These are phyloP conservation scores for Chlamydomonas eustigma DNA, from an alignment of 139 green algal species.

Conservation along the genomic window DNA sequence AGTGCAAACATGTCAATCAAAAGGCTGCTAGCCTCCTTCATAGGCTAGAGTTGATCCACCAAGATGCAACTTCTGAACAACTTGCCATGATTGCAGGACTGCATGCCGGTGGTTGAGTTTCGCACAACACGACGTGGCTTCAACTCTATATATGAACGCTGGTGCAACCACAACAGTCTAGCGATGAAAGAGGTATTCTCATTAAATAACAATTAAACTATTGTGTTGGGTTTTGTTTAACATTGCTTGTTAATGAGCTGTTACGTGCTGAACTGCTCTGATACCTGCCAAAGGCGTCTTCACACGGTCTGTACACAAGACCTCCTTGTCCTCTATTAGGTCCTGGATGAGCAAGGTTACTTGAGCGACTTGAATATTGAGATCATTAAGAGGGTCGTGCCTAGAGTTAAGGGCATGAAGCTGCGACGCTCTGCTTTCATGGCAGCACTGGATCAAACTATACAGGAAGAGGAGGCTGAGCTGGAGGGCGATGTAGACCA, in stretches of 20 bases:
- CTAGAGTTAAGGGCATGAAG: conserved; percentile 1
- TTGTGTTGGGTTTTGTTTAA: too few relatives aligned
- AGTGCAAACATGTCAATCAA: too few relatives aligned
- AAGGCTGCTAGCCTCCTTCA: neutral
- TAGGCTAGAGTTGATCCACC: too few relatives aligned
- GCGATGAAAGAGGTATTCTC: neutral
- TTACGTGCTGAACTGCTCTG: too few relatives aligned
- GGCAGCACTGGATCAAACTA: neutral
- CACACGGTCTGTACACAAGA: too few relatives aligned
- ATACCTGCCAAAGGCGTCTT: too few relatives aligned
- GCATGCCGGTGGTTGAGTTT: conserved; percentile 9
- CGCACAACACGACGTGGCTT: neutral
- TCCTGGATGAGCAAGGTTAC: conserved; percentile 6
- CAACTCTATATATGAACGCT: conserved; percentile 3
- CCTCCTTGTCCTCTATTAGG: too few relatives aligned
- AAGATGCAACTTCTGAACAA: neutral
- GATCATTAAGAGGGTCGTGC: conserved; percentile 9
- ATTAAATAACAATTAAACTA: too few relatives aligned
- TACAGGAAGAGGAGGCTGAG: neutral
- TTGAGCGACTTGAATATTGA: neutral
- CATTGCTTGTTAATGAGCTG: too few relatives aligned
- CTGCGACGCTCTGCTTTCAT: neutral
- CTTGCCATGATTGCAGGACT: neutral
- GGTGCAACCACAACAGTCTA: conserved; percentile 20
- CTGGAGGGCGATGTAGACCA: too few relatives aligned